These are phyloP conservation scores for Tricholoma saponaceum DNA, from an alignment of 768 basidiomycete genomes.

Conservation along the genomic window DNA sequence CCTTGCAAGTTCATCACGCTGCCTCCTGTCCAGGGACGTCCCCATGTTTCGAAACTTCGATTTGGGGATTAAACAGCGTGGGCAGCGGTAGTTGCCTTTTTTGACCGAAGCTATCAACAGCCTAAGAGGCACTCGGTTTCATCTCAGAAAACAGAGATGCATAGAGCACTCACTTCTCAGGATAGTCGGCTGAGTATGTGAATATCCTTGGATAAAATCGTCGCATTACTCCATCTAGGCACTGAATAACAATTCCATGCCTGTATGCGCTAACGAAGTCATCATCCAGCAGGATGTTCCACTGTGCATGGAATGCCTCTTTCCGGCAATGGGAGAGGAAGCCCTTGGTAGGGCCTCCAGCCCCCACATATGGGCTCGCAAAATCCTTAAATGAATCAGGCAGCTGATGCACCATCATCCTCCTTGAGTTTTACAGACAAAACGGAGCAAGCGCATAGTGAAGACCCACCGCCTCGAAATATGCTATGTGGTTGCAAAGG, in stretches of 20 bases:
- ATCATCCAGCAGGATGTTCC: slow-evolving; percentile 17
- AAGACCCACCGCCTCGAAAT: slow-evolving; percentile 17
- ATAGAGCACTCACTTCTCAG: no score
- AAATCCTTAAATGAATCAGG: slow-evolving; percentile 4
- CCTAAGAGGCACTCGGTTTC: neutral
- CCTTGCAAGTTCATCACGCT: neutral
- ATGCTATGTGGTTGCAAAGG: slow-evolving; percentile 25
- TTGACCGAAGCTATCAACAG: neutral
- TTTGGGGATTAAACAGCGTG: neutral
- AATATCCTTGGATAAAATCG: no score
- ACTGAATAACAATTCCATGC: slow-evolving; percentile 18
- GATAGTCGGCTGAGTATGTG: no score
- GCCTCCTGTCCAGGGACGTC: slow-evolving; percentile 3
- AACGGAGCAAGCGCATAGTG: neutral
- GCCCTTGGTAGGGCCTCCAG: neutral
- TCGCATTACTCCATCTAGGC: slow-evolving; percentile 15
- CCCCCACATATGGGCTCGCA: no score
- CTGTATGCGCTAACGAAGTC: slow-evolving; percentile 19
- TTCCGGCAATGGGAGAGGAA: slow-evolving; percentile 17
- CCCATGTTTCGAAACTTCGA: neutral
- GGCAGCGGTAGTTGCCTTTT: neutral
- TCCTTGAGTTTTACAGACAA: no score
- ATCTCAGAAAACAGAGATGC: no score
- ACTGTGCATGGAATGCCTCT: slow-evolving; percentile 23
- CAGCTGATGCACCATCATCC: no score